Evolutionary conservation across 176 grass and related monocot genomes (phyloP).

Genomic region (Triticum dicoccoides): DNA sequence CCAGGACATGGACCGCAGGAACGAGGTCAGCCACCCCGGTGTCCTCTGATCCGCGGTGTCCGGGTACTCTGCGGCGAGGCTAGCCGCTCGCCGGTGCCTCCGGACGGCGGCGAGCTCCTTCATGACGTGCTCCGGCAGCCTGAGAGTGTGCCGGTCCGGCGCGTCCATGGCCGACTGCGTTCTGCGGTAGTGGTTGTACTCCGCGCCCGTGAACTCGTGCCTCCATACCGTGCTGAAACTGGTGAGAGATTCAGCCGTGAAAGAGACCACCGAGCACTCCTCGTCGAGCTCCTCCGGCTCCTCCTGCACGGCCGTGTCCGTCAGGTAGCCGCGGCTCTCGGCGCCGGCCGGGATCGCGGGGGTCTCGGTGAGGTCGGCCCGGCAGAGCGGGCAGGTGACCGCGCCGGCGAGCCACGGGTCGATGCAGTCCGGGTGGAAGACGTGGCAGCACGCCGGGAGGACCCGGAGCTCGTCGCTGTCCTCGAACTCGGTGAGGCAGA

Average conservation of each 20-base stretch:
- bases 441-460: conserved; percentile 72
- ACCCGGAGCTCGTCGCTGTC: conserved; percentile 56
- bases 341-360: background rate
- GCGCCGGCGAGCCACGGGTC: conserved; percentile 68
- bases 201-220: conserved; percentile 6
- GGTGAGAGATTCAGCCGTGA: conserved; percentile 33
- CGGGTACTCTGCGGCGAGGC: conserved; percentile 49
- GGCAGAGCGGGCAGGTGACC: conserved; percentile 76
- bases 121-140: conserved; percentile 63
- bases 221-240: conserved; percentile 8
- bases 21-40: conserved; percentile 38
- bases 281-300: conserved; percentile 22
- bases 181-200: conserved; percentile 34
- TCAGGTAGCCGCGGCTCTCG: background rate
- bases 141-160: conserved; percentile 58
- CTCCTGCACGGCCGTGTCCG: conserved; percentile 4
- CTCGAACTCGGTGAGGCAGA: conserved; percentile 68
- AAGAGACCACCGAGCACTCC: conserved; percentile 9
- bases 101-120: conserved; percentile 59
- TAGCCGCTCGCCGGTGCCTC: conserved; percentile 52
- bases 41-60: conserved; percentile 26
- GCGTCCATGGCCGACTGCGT: conserved; percentile 40
- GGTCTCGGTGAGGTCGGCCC: conserved; percentile 41
- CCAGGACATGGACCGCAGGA: conserved; percentile 57
- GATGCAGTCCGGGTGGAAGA: conserved; percentile 88